Percentiles rank a stretch among this genome's conserved stretches.
These are phyloP conservation scores for Kodamaea suecica DNA, from an alignment of 1,139 yeast species.

Conservation along the genomic window DNA sequence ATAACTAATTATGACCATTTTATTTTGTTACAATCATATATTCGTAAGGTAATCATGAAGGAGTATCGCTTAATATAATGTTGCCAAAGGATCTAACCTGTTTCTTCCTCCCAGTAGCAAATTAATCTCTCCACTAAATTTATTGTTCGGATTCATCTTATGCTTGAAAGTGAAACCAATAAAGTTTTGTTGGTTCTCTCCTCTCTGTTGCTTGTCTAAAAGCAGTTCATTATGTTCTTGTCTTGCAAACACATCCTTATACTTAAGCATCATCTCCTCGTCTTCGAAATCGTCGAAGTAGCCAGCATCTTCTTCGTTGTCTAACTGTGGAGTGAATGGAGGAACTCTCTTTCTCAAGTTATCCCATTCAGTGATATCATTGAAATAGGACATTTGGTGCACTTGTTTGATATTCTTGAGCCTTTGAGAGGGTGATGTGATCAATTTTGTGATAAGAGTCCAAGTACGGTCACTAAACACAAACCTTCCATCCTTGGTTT, in stretches of 20 bases:
- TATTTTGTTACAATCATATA: background rate
- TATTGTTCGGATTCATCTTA: conserved; percentile 61
- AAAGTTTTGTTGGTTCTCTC: conserved; percentile 45
- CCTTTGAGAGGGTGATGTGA: conserved; percentile 77
- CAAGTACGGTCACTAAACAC: conserved; percentile 97
- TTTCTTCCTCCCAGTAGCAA: conserved; percentile 29
- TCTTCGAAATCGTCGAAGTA: conserved; percentile 97
- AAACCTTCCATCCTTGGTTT: conserved; percentile 83
- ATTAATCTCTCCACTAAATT: conserved; percentile 44
- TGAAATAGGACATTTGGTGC: conserved; percentile 73
- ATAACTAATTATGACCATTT: no score
- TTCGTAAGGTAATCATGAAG: background rate
- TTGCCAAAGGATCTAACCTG: conserved; percentile 45
- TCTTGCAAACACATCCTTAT: conserved; percentile 92
- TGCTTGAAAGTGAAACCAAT: conserved; percentile 97
- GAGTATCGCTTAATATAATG: conserved; percentile 44
- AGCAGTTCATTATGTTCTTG: conserved; percentile 80
- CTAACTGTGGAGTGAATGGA: conserved; percentile 95
- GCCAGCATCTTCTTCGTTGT: conserved; percentile 97
- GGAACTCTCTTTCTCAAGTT: conserved; percentile 68
- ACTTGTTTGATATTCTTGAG: conserved; percentile 78
- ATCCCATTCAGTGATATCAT: conserved; percentile 73
- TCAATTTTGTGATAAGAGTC: conserved; percentile 75
- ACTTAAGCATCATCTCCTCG: conserved; percentile 96
- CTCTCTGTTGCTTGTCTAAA: conserved; percentile 43